These are phyloP conservation scores for Madurella mycetomatis DNA, from an alignment of 2,329 filamentous ascomycete species.

Conservation along the genomic window DNA sequence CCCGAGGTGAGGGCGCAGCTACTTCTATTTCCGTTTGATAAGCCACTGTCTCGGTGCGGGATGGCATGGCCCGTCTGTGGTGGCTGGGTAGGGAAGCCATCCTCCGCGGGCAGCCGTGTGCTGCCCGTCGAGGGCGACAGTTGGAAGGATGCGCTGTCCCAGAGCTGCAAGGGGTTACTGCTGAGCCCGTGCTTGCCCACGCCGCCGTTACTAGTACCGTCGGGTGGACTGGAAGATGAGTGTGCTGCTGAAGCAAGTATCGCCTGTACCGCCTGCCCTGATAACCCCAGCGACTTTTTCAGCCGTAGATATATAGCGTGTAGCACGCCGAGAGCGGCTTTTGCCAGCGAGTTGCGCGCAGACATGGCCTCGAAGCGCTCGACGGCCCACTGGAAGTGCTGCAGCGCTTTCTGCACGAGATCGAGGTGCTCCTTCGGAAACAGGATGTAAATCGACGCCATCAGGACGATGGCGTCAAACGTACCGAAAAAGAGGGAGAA, in stretches of 20 bases:
- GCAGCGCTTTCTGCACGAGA: slow-evolving; percentile 42
- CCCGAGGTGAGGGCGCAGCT: background rate
- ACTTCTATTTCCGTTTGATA: too few relatives aligned
- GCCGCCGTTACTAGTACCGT: slow-evolving; percentile 1
- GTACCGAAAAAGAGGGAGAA: slow-evolving; percentile 59
- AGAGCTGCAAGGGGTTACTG: background rate
- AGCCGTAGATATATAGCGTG: slow-evolving; percentile 52
- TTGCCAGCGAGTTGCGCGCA: slow-evolving; percentile 49
- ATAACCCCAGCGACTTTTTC: slow-evolving; percentile 43
- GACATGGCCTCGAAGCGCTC: slow-evolving; percentile 55
- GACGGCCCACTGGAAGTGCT: slow-evolving; percentile 57
- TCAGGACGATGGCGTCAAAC: slow-evolving; percentile 59
- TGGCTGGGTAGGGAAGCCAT: background rate
- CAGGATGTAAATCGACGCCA: slow-evolving; percentile 57
- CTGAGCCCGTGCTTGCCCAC: too few relatives aligned
- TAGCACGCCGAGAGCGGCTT: slow-evolving; percentile 50
- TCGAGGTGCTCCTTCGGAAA: slow-evolving; percentile 54
- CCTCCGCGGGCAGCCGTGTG: background rate
- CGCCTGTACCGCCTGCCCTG: background rate
- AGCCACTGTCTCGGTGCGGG: too few relatives aligned
- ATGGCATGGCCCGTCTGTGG: too few relatives aligned
- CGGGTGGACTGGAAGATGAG: background rate
- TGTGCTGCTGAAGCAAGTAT: background rate
- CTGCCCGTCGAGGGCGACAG: background rate
- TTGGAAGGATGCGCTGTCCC: background rate